phyloP scores from a whole-genome alignment of 1,139 yeast genomes.

The Suhomyces terraborum region DNA sequence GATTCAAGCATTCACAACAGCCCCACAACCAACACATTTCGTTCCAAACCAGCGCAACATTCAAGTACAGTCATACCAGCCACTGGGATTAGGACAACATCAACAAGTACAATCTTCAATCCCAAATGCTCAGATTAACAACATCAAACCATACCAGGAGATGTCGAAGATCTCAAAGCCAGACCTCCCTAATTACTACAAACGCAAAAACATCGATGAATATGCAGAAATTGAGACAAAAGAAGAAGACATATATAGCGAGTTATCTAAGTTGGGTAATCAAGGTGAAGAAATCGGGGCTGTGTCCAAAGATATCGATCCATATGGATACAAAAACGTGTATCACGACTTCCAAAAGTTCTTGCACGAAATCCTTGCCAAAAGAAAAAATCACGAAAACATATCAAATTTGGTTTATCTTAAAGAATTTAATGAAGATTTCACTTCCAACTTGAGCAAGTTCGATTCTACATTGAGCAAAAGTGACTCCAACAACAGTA shows the following conservation, averaged over 20 bases:
- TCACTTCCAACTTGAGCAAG: conserved; percentile 31
- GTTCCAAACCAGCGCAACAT: conserved; percentile 4
- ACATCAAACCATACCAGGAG: conserved; percentile 14
- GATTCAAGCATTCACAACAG: conserved; percentile 12
- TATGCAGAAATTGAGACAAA: conserved; percentile 12
- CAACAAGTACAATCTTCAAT: conserved; percentile 1
- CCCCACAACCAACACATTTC: conserved; percentile 4
- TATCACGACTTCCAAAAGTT: conserved; percentile 40
- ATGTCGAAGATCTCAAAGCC: conserved; percentile 10
- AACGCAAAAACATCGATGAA: conserved; percentile 8
- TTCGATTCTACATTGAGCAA: conserved; percentile 18
- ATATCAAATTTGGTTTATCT: conserved; percentile 37
- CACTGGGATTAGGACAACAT: not conserved
- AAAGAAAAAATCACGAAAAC: conserved; percentile 25
- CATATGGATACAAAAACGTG: conserved; percentile 38
- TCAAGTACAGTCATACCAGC: conserved; percentile 5
- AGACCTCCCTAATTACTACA: conserved; percentile 7
- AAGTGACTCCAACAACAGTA: conserved; percentile 24
- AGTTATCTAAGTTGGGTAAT: conserved; percentile 19
- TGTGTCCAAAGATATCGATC: conserved; percentile 26
- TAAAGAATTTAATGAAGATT: conserved; percentile 38
- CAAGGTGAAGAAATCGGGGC: conserved; percentile 15
- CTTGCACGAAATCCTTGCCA: conserved; percentile 30
- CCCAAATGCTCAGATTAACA: conserved; percentile 7
- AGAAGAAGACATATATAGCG: conserved; percentile 18